Percentiles rank a stretch among this genome's conserved stretches.
Evolutionary conservation across 345 rosid genomes (phyloP).

Genomic region (Pistacia atlantica): DNA sequence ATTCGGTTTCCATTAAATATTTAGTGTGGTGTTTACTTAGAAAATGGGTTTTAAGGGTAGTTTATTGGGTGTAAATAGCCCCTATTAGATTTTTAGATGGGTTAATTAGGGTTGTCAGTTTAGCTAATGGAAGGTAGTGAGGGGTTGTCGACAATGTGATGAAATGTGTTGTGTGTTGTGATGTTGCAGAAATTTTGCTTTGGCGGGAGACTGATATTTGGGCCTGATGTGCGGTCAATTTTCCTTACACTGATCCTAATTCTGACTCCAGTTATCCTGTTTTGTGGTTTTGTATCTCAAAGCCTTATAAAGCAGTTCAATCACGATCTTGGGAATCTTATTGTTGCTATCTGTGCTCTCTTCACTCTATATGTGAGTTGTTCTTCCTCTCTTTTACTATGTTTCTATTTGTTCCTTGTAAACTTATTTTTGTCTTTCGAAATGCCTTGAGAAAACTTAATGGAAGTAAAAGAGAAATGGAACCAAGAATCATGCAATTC

Average conservation of each 20-base stretch:
- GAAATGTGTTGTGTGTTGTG: constrained; percentile 4
- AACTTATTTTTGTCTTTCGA: not conserved
- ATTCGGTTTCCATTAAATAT: too few species aligned
- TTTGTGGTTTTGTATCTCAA: constrained; percentile 67
- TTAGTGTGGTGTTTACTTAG: too few species aligned
- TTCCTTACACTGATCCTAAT: constrained; percentile 67
- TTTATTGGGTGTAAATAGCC: too few species aligned
- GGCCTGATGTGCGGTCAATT: constrained; percentile 84
- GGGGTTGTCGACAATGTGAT: not conserved
- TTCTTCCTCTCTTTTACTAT: not conserved
- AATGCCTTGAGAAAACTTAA: not conserved
- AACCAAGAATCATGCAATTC: not conserved
- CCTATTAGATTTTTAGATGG: too few species aligned
- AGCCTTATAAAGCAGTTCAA: constrained; percentile 52
- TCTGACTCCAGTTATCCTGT: constrained; percentile 61
- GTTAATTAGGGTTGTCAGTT: too few species aligned
- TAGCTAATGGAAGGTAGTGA: not conserved
- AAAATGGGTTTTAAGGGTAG: too few species aligned
- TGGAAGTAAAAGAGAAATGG: not conserved
- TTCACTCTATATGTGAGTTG: constrained; percentile 58
- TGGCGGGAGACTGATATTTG: constrained; percentile 81
- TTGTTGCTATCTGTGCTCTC: constrained; percentile 40
- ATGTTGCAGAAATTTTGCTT: constrained; percentile 69
- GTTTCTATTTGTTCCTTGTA: not conserved
- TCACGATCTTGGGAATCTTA: constrained; percentile 40